Percentiles rank a stretch among this genome's conserved stretches.
phyloP scores from a whole-genome alignment of 2,329 filamentous ascomycete species.

The Pseudocercospora eumusae region DNA sequence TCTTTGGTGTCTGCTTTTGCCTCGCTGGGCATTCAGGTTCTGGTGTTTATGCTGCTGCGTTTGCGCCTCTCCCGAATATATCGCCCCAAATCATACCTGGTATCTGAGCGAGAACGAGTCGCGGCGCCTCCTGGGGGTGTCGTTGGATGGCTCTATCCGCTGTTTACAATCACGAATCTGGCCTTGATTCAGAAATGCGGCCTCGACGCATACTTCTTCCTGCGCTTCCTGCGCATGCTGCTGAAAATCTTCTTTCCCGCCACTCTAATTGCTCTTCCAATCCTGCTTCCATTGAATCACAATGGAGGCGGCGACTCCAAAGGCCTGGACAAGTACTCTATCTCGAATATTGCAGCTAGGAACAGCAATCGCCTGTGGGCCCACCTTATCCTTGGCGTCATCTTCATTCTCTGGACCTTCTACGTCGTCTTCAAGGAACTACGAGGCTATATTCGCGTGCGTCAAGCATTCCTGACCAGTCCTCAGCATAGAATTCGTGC shows the following conservation, averaged over 20 bases:
- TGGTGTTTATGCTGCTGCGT: conserved; percentile 74
- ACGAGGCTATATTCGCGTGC: conserved; percentile 83
- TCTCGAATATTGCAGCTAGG: conserved; percentile 77
- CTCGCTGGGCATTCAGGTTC: conserved; percentile 52
- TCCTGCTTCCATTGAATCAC: conserved; percentile 83
- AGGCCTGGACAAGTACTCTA: conserved; percentile 80
- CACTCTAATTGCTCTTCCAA: conserved; percentile 73
- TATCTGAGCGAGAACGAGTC: conserved; percentile 80
- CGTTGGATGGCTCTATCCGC: conserved; percentile 56
- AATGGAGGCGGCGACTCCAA: conserved; percentile 59
- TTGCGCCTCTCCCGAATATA: conserved; percentile 81
- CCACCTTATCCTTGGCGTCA: conserved; percentile 76
- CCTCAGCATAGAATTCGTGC: conserved; percentile 91
- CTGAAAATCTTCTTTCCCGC: conserved; percentile 91
- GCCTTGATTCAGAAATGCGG: conserved; percentile 95
- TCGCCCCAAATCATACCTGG: conserved; percentile 84
- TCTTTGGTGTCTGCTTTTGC: conserved; percentile 41
- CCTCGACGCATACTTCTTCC: conserved; percentile 94
- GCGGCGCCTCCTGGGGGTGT: conserved; percentile 66
- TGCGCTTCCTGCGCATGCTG: conserved; percentile 83
- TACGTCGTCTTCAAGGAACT: conserved; percentile 85
- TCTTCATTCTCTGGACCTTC: conserved; percentile 81
- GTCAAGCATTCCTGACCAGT: conserved; percentile 91
- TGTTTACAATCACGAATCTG: conserved; percentile 70
- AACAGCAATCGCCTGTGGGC: conserved; percentile 72